A percentile compares a stretch with the other conserved stretches of the same genome.
These are phyloP conservation scores for Prunus mume DNA, from an alignment of 306 rosid genomes.

Conservation along the genomic window DNA sequence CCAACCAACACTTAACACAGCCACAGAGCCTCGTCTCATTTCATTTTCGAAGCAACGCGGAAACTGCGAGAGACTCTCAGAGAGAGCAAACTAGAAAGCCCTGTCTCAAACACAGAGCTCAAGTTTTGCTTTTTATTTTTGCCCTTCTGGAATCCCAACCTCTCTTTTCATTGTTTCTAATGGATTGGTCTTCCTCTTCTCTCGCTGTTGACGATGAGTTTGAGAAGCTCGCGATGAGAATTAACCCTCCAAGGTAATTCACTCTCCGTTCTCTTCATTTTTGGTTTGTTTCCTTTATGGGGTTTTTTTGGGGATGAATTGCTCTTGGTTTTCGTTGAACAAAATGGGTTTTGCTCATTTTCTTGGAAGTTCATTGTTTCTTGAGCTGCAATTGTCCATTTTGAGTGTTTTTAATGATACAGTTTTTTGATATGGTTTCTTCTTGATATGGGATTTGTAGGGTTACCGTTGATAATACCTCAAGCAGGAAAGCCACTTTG, in stretches of 20 bases:
- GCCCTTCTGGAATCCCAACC: not conserved
- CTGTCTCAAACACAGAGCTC: not conserved
- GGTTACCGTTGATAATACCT: slow-evolving; percentile 80
- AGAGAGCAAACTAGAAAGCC: not conserved
- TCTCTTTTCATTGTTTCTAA: not conserved
- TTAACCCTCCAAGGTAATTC: slow-evolving; percentile 87
- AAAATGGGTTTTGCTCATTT: slow-evolving; percentile 9
- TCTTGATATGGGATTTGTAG: slow-evolving; percentile 44
- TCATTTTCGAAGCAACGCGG: slow-evolving; percentile 28
- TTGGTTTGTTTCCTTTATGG: not conserved
- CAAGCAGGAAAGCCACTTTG: slow-evolving; percentile 64
- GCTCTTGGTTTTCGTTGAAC: not conserved
- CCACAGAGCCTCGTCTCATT: slow-evolving; percentile 7
- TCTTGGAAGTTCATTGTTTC: slow-evolving; percentile 5
- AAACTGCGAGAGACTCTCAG: slow-evolving; percentile 28
- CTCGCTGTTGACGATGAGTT: slow-evolving; percentile 63
- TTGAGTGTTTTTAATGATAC: slow-evolving; percentile 3
- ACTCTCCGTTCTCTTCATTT: not conserved
- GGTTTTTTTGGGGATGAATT: not conserved
- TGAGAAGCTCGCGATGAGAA: slow-evolving; percentile 76
- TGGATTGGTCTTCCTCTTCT: slow-evolving; percentile 83
- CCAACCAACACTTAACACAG: slow-evolving; percentile 37
- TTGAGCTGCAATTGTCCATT: slow-evolving; percentile 8
- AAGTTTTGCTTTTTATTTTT: not conserved
- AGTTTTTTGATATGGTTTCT: slow-evolving; percentile 20